Base-by-base conservation (phyloP, 2,329 filamentous ascomycete species). In the Macrophomina pseudophaseolina region DNA sequence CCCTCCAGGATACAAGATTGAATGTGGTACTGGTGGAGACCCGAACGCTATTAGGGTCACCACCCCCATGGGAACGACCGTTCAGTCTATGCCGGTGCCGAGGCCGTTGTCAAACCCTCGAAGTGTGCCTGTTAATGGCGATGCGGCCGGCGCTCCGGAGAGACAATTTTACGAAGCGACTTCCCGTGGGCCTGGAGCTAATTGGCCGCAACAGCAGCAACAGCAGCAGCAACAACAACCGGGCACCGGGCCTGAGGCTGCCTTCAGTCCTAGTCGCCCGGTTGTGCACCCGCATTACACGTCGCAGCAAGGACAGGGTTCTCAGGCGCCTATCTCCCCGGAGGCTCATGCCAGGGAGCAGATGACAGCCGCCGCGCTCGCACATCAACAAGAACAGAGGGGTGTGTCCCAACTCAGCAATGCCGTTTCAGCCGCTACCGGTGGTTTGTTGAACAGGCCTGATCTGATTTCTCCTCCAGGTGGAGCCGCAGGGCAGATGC, bases 1-100 rank as follows among this genome's bases (percentile, higher is more conserved):
- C 8, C 95, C 95, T 3, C 94, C 94, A 0, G 94, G 95, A 2
- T 99, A 99, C 77, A 87, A 95, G 67, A 99, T 99, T 68, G 95
- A 99, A 76, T 99, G 95, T 74, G 94, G 94, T 35, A 90, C 92
- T 16, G 93, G 93, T 40, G 94, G 96, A 70, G 94, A 98, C 73
- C 94, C 94, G 1, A 97, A 97, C 75, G 93, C 93, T 3, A 99
- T 99, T 70, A 87, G 96, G 70, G 95, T 99, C 16, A 99, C 95
- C 0, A 99, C 95, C 0, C 95, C 95, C 0, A 97, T 96, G 83
- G 95, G 95, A n/a, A 98, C 94, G 2, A 97, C 93, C 11, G 92
- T 97, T 1, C 91, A 94, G 72, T 93, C 93, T 9, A 97, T 97
- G 80, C 90, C 86, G 46, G 76, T 80, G 51, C 79, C 80, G 23